Percentiles rank a stretch among this genome's conserved stretches.
Evolutionary conservation across 2,329 filamentous ascomycete genomes (phyloP).

Genomic region (Aaosphaeria pasadenensis): DNA sequence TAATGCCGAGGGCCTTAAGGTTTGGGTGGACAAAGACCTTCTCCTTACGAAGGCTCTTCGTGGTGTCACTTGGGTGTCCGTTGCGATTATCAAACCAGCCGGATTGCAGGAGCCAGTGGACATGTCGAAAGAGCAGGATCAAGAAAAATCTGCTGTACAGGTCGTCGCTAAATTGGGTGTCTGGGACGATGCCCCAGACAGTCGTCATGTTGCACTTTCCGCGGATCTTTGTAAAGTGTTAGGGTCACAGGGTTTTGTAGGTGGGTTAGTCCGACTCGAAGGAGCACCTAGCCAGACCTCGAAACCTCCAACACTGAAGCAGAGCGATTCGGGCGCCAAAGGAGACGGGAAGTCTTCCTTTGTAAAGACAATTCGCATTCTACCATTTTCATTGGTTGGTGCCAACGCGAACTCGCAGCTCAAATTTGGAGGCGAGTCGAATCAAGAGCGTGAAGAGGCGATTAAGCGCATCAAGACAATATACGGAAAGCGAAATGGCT

Average conservation of each 20-base stretch:
- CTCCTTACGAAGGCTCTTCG: slow-evolving; percentile 69
- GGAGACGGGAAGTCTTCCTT: slow-evolving; percentile 40
- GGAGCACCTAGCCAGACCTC: slow-evolving; percentile 72
- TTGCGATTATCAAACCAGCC: slow-evolving; percentile 84
- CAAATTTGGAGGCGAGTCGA: slow-evolving; percentile 84
- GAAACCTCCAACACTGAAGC: slow-evolving; percentile 52
- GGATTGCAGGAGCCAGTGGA: slow-evolving; percentile 71
- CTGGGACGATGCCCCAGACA: slow-evolving; percentile 87
- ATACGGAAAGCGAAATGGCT: slow-evolving; percentile 62
- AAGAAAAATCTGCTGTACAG: slow-evolving; percentile 59
- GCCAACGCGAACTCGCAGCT: slow-evolving; percentile 63
- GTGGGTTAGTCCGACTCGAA: slow-evolving; percentile 83
- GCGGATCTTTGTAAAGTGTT: slow-evolving; percentile 71
- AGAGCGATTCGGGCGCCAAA: slow-evolving; percentile 27
- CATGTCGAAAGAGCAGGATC: slow-evolving; percentile 65
- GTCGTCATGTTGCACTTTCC: slow-evolving; percentile 76
- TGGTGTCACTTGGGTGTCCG: slow-evolving; percentile 71
- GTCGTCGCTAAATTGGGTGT: slow-evolving; percentile 71
- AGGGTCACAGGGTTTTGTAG: slow-evolving; percentile 70
- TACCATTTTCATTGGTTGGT: slow-evolving; percentile 66
- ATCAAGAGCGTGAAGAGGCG: slow-evolving; percentile 76
- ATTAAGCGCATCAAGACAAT: slow-evolving; percentile 68
- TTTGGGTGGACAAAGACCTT: slow-evolving; percentile 84
- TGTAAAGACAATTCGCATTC: slow-evolving; percentile 71
- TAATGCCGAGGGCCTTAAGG: slow-evolving; percentile 57